phyloP scores from a whole-genome alignment of 2,329 filamentous ascomycete species.

The Amauroascus niger region DNA sequence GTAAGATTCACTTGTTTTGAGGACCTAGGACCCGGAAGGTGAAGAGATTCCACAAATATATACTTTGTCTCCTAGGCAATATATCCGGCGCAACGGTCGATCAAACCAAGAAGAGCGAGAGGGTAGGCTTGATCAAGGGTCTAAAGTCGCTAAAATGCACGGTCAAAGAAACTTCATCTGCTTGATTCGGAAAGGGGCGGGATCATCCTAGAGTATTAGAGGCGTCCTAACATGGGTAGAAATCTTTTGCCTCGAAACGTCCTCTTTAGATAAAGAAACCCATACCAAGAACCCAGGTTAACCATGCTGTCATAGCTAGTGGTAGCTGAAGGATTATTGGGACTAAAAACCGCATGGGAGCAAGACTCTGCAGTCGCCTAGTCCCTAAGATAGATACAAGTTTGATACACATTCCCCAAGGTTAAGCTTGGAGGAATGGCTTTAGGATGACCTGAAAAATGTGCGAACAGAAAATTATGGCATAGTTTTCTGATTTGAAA shows the following conservation, averaged over 20 bases:
- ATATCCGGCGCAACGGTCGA: background rate
- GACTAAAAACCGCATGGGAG: background rate
- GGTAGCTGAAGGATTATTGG: background rate
- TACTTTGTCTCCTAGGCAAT: background rate
- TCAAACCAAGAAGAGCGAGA: background rate
- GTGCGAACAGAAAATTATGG: background rate
- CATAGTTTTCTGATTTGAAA: background rate
- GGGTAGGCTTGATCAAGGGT: background rate
- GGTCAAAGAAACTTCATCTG: background rate
- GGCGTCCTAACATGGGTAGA: background rate
- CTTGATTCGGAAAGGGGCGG: background rate
- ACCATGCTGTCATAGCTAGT: background rate
- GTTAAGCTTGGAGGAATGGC: background rate
- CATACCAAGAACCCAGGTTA: background rate
- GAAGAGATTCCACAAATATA: background rate
- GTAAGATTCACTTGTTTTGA: background rate
- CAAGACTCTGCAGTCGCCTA: background rate
- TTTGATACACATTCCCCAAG: background rate
- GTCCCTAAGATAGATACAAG: background rate
- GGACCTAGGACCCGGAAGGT: background rate
- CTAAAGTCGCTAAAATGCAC: background rate
- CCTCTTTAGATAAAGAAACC: background rate
- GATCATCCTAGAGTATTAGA: background rate
- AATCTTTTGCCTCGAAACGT: background rate
- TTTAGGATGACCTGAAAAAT: too few species aligned